Evolutionary conservation across 2,329 filamentous ascomycete genomes (phyloP), one percentile per base, ranked within the genome.

Genomic region (Fusarium redolens): DNA sequence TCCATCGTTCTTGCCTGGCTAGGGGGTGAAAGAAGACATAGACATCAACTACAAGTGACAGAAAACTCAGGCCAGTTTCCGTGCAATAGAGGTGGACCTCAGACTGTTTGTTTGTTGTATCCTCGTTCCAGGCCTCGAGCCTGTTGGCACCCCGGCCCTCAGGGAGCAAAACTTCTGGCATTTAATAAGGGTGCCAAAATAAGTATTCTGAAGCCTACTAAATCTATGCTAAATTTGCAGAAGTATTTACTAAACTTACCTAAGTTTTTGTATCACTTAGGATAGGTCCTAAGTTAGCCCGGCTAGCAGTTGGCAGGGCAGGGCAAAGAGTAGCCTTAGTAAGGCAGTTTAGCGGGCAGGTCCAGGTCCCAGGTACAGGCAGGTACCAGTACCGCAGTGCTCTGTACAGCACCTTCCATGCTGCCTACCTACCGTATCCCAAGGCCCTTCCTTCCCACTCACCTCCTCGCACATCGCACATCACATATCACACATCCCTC

Each of bases 371-470:
- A 38, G 30, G 38, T 44, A 61, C 58, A 12, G 47, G 30, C 30
- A 61, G 59, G 38, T 50, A 61, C 37, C 37, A 48, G 63, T 47
- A 33, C 28, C 28, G 28, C 37, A 54, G 61, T 35, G 40, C 54
- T 33, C 56, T 35, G 20, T 28, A 54, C 31, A 59, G 43, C 68
- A 62, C 56, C 51, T 61, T 54, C 66, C 57, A 57, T 57, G 43
- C 38, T 6, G 28, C 28, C 28, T 28, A 28, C 28, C 6, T 28
- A 28, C 28, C 28, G 28, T 28, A 28, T 28, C 28, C 28, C 58
- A 55, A 70, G 69, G 65, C 55, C 61, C 56, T 62, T 69, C 65
- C 57, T 72, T 70, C 73, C 56, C 61, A 52, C 73, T 60, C 67
- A 54, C 70, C 61, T 66, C 64, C 64, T 66, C 63, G 44, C 62